phyloP scores from a whole-genome alignment of 208 protist genomes.

The Crithidia expoeki region DNA sequence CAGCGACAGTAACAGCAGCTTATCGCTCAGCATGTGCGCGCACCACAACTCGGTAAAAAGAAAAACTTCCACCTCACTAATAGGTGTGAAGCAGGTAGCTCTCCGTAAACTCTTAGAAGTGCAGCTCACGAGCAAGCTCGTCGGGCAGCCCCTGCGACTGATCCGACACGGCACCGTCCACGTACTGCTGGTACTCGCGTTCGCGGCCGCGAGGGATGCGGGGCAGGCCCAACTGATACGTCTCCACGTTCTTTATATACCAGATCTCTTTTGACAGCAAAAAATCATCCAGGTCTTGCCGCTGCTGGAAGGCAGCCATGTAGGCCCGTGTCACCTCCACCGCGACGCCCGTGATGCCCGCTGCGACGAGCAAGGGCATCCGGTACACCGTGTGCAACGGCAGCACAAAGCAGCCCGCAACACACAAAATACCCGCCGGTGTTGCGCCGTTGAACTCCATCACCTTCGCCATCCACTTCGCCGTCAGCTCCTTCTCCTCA shows the following conservation, averaged over 20 bases:
- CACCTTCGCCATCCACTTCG: constrained; percentile 82
- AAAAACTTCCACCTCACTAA: too few species aligned
- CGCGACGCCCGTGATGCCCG: constrained; percentile 66
- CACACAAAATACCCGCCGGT: constrained; percentile 71
- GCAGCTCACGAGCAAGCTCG: constrained; percentile 53
- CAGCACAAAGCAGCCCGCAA: constrained; percentile 70
- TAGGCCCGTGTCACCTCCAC: constrained; percentile 79
- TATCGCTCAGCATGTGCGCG: too few species aligned
- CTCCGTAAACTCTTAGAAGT: too few species aligned
- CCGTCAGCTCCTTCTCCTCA: constrained; percentile 85
- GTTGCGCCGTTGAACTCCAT: constrained; percentile 85
- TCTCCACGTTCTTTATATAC: constrained; percentile 92
- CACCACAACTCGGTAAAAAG: too few species aligned
- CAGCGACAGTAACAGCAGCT: too few species aligned
- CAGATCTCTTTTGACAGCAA: constrained; percentile 89
- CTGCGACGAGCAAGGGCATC: constrained; percentile 76
- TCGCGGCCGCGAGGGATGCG: constrained; percentile 80
- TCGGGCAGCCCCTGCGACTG: constrained; percentile 50
- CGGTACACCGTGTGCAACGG: constrained; percentile 80
- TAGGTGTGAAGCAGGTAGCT: too few species aligned
- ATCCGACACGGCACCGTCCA: constrained; percentile 39
- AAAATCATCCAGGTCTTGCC: constrained; percentile 89
- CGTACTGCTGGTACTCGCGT: constrained; percentile 69
- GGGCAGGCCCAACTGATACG: constrained; percentile 82
- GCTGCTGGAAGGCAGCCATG: constrained; percentile 74